Conservation (phyloP, 1,284 basidiomycete genomes). For the Trametes polyzona region DNA sequence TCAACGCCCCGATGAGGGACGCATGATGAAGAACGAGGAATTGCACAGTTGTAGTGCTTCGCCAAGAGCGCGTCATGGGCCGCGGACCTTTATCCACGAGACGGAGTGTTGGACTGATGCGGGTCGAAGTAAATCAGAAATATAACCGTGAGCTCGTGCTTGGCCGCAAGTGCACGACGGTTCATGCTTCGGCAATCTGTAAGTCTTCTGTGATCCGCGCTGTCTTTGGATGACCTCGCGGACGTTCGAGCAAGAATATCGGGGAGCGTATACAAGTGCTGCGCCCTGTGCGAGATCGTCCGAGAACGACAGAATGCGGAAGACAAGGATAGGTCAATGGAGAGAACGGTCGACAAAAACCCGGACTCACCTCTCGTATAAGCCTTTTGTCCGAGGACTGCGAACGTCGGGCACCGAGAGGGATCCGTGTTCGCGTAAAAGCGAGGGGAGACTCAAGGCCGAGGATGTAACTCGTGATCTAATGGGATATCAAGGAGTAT, state of each 20-base stretch:
- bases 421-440: no score
- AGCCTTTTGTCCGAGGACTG: no score
- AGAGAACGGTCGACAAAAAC: not conserved
- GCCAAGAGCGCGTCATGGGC: not conserved
- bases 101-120: conserved; percentile 10
- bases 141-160: no score
- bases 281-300: conserved; percentile 79
- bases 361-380: conserved; percentile 69
- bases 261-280: no score
- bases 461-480: no score
- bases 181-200: no score
- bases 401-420: no score
- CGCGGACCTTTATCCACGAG: conserved; percentile 8
- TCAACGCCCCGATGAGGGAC: not conserved
- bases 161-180: no score
- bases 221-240: conserved; percentile 53
- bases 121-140: conserved; percentile 1
- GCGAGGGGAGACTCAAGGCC: no score
- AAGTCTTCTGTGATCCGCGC: no score
- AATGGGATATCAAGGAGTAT: no score
- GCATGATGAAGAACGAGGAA: conserved; percentile 4
- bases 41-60: not conserved
- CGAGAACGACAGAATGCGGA: conserved; percentile 56
- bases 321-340: not conserved
- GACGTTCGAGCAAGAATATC: no score